Base-by-base conservation (phyloP, 169 alveolate species). In the Babesia bovis region DNA sequence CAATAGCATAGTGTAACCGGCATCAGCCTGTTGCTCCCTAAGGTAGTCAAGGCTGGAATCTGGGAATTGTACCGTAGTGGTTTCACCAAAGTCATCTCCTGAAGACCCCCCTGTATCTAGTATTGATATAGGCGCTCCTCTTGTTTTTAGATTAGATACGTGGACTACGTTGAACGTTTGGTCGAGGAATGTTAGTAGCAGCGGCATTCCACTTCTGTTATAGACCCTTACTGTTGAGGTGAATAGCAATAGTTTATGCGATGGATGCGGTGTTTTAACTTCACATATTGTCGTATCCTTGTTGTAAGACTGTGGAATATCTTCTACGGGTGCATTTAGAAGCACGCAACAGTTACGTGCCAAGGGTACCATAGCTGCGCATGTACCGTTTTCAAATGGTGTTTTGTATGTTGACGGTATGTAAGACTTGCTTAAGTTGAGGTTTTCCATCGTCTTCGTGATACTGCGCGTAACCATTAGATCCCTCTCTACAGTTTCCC, bases 181-280 rank as follows among this genome's bases (percentile, higher is more conserved):
- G 66, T 91, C 94, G 15, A 86, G 85, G 68, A 91, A 91, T 25
- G 89, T 74, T 38, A 91, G 51, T 57, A 87, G 83, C 69, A 91
- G 61, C 6, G 95, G 95, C 81, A 91, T 77, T 40, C 94, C 95
- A 57, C 93, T 76, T 67, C 85, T 66, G 74, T 91, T 91, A 76
- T 74, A 73, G 59, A 91, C 63, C 45, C 90, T 57, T 69, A 91
- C 92, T 0, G 94, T 89, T 36, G 94, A 83, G 3, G 94, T 78
- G 76, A 91, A 71, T 76, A 91, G 66, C 66, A 91, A 74, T 72
- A 91, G 76, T 83, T 91, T 91, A 76, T 87, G 90, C 47, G 93
- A 87, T 15, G 94, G 93, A 60, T 89, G 90, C 17, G 95, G 95
- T 9, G 91, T 83, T 69, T 85, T 61, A 30, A 91, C 92, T 69